phyloP scores from a whole-genome alignment of 306 rosid species.

The Hippophae gyantsensis region DNA sequence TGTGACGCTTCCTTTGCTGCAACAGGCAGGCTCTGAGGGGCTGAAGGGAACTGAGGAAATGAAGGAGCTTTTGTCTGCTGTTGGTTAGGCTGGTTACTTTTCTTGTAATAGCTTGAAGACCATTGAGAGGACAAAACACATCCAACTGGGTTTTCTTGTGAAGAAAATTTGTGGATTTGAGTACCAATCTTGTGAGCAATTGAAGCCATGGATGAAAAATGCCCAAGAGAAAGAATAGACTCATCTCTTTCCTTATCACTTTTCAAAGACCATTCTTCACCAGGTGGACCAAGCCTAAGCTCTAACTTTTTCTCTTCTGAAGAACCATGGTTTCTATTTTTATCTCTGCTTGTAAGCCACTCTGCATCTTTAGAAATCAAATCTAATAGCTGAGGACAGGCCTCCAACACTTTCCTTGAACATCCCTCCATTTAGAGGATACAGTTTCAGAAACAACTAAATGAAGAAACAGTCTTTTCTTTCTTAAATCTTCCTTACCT shows the following conservation, averaged over 20 bases:
- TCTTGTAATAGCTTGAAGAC: conserved; percentile 26
- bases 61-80: conserved; percentile 32
- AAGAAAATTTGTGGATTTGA: conserved; percentile 23
- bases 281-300: conserved; percentile 90
- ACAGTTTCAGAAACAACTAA: conserved; percentile 7
- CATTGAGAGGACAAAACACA: conserved; percentile 20
- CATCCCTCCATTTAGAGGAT: conserved; percentile 38
- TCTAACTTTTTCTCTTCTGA: conserved; percentile 65
- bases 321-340: conserved; percentile 28
- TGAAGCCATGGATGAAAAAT: conserved; percentile 17
- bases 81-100: conserved; percentile 13
- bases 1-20: conserved; percentile 37
- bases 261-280: conserved; percentile 50
- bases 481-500: neutral
- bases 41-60: conserved; percentile 36
- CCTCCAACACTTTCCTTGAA: conserved; percentile 41
- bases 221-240: conserved; percentile 46
- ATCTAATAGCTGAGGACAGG: conserved; percentile 52
- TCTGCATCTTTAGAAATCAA: conserved; percentile 52
- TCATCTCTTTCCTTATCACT: conserved; percentile 30
- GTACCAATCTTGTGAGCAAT: conserved; percentile 8
- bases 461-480: conserved; percentile 3
- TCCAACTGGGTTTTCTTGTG: conserved; percentile 7
- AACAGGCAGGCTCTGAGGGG: conserved; percentile 27
- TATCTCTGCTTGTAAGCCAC: conserved; percentile 36